Conservation (phyloP, 1,284 basidiomycete genomes). For the Entoloma clypeatum region DNA sequence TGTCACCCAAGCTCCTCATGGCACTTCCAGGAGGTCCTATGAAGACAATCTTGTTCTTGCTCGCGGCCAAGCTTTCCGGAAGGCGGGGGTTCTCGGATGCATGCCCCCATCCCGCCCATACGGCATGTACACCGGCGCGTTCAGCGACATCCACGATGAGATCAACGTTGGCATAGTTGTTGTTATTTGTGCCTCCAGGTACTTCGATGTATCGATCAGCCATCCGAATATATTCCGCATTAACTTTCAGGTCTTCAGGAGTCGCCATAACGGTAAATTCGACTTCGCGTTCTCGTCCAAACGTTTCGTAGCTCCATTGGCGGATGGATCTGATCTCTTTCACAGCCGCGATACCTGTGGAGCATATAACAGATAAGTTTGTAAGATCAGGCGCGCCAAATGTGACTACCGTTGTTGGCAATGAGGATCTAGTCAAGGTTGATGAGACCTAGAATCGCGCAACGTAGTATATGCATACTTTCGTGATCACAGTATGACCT, state of each 20-base stretch:
- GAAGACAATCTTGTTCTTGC: conserved; percentile 96
- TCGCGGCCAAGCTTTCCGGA: conserved; percentile 91
- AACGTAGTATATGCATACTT: conserved; percentile 52
- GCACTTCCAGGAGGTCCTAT: conserved; percentile 99
- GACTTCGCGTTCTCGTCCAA: conserved; percentile 92
- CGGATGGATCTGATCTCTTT: conserved; percentile 99
- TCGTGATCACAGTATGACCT: conserved; percentile 98
- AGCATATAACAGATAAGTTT: conserved; percentile 12
- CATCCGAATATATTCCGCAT: conserved; percentile 99
- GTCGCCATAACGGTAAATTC: conserved; percentile 99
- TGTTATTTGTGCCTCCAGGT: conserved; percentile 97
- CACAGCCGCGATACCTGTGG: conserved; percentile 91
- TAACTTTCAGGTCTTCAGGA: conserved; percentile 97
- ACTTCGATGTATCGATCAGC: conserved; percentile 99
- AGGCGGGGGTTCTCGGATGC: conserved; percentile 98
- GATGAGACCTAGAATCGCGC: conserved; percentile 7
- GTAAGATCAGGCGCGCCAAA: background rate
- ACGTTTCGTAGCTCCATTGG: conserved; percentile 99
- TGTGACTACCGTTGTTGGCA: conserved; percentile 84
- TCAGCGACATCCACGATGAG: conserved; percentile 99
- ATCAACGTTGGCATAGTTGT: conserved; percentile 99
- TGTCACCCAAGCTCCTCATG: conserved; percentile 99
- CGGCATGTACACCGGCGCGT: conserved; percentile 95
- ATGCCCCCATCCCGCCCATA: conserved; percentile 99
- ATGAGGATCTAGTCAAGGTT: conserved; percentile 73